Evolutionary conservation across 2,329 filamentous ascomycete genomes (phyloP).

Genomic region (Trichoderma afroharzianum): DNA sequence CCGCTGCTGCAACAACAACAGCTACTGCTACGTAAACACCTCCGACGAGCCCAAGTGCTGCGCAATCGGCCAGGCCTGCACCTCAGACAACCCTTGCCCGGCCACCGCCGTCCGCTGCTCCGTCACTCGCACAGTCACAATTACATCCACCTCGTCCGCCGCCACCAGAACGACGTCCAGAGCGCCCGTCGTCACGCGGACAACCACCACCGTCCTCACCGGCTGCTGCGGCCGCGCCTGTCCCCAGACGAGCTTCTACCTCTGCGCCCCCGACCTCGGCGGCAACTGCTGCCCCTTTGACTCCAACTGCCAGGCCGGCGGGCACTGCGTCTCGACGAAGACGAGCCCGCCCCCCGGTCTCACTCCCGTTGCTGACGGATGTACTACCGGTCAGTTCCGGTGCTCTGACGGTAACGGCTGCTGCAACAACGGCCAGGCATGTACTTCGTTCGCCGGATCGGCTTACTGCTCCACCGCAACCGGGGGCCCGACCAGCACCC

Average conservation of each 20-base stretch:
- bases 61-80: slow-evolving; percentile 40
- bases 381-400: slow-evolving; percentile 42
- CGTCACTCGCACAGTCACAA: slow-evolving; percentile 24
- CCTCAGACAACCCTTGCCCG: slow-evolving; percentile 34
- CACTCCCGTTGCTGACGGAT: slow-evolving; percentile 39
- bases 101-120: slow-evolving; percentile 35
- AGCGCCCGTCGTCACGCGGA: neutral
- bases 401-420: slow-evolving; percentile 49
- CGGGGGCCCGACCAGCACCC: slow-evolving; percentile 25
- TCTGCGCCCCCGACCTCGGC: slow-evolving; percentile 43
- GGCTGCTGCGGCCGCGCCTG: slow-evolving; percentile 42
- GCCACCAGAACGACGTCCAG: neutral
- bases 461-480: slow-evolving; percentile 40
- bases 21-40: slow-evolving; percentile 44
- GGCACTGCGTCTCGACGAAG: slow-evolving; percentile 35
- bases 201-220: slow-evolving; percentile 26
- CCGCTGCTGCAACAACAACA: slow-evolving; percentile 41
- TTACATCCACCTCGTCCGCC: neutral
- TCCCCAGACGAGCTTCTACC: slow-evolving; percentile 40
- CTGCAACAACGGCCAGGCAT: slow-evolving; percentile 44
- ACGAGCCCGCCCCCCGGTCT: slow-evolving; percentile 28
- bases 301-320: slow-evolving; percentile 37
- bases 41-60: slow-evolving; percentile 38
- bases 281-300: slow-evolving; percentile 49
- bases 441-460: slow-evolving; percentile 36